Conservation (phyloP, 495 filamentous ascomycete genomes). For the Trichoderma erinaceum region DNA sequence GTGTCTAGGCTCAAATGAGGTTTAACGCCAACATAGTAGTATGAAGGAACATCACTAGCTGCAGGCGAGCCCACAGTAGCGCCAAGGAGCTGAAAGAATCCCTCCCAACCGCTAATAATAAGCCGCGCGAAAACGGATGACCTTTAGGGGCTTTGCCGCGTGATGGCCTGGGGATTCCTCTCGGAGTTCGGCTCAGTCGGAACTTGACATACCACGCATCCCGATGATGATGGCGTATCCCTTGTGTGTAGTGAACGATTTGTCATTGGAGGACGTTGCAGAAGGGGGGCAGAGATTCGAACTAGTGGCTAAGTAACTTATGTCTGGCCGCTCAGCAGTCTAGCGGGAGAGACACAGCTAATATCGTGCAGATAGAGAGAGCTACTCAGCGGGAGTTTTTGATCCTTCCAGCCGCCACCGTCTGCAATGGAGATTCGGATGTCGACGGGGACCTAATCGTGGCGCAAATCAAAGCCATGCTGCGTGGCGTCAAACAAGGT, state of each 20-base stretch:
- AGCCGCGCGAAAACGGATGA: background rate
- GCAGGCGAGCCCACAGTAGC: background rate
- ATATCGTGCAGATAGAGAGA: background rate
- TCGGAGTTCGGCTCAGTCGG: constrained; percentile 13
- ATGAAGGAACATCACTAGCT: background rate
- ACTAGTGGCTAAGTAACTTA: background rate
- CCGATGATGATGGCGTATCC: background rate
- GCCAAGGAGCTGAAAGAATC: constrained; percentile 6
- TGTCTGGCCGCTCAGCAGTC: too few species aligned
- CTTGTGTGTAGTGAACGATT: background rate
- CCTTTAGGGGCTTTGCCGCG: constrained; percentile 2
- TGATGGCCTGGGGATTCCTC: background rate
- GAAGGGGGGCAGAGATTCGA: background rate
- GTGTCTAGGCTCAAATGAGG: background rate
- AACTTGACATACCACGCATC: background rate
- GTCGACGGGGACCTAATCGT: constrained; percentile 9
- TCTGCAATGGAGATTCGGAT: constrained; percentile 4
- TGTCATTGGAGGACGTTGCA: background rate
- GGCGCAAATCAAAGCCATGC: constrained; percentile 13
- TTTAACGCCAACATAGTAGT: background rate
- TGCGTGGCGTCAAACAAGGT: constrained; percentile 19
- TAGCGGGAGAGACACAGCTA: background rate
- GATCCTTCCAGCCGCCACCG: background rate
- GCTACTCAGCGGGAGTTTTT: background rate
- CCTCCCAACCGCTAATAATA: background rate